A percentile compares a stretch with the other conserved stretches of the same genome.
Conservation (phyloP, 176 grass and related monocot species). For the Paspalum vaginatum region DNA sequence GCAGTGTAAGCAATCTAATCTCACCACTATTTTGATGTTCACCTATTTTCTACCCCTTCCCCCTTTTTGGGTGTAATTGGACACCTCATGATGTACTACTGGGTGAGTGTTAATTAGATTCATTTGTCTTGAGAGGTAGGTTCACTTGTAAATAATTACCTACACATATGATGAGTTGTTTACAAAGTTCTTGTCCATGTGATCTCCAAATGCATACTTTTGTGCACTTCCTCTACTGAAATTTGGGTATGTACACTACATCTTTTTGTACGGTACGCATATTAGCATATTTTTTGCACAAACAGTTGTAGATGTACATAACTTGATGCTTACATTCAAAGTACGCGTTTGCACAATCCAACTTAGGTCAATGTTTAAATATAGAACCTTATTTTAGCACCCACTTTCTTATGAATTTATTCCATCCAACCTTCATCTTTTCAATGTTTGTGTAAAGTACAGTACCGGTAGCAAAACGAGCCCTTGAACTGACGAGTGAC, state of each 20-base stretch:
- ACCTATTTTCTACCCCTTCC: not conserved
- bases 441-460: slow-evolving; percentile 9
- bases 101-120: not conserved
- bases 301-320: not conserved
- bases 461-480: not conserved
- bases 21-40: slow-evolving; percentile 25
- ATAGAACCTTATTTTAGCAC: not conserved
- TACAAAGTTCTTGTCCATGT: slow-evolving; percentile 23
- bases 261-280: not conserved
- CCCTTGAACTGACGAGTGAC: not conserved
- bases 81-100: not conserved
- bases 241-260: not conserved
- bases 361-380: slow-evolving; percentile 7
- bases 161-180: not conserved
- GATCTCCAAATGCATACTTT: not conserved
- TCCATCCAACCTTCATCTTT: slow-evolving; percentile 18
- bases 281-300: not conserved
- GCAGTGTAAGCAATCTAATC: slow-evolving; percentile 68
- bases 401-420: slow-evolving; percentile 17
- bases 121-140: not conserved
- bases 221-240: not conserved
- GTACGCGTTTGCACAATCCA: not conserved
- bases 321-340: not conserved
- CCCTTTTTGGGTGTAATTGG: not conserved
- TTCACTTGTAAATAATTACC: slow-evolving; percentile 11